Conservation (phyloP, 257 asterid genomes). For the Scutellaria baicalensis region DNA sequence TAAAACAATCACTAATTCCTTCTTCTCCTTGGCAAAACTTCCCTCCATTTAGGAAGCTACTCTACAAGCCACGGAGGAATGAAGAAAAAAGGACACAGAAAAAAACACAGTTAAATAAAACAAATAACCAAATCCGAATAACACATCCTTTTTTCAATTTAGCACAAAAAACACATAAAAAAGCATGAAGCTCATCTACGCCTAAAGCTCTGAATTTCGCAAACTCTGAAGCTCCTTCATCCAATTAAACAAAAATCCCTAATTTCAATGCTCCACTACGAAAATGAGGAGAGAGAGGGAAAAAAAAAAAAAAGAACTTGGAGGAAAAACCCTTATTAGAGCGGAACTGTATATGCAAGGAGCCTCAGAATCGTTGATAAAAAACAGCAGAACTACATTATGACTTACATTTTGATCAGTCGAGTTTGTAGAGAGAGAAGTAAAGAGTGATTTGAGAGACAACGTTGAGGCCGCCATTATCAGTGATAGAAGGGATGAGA, state of each 20-base stretch:
- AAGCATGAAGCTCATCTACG: not conserved
- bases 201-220: not conserved
- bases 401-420: conserved; percentile 37
- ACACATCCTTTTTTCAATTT: not conserved
- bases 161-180: not conserved
- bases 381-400: not conserved
- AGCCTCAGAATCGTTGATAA: not conserved
- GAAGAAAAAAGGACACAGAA: not conserved
- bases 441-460: conserved; percentile 35
- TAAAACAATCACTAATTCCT: not conserved
- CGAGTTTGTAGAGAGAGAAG: conserved; percentile 16
- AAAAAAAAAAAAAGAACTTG: too few relatives aligned
- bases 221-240: not conserved
- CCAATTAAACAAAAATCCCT: conserved; percentile 15
- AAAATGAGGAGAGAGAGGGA: too few relatives aligned
- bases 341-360: not conserved
- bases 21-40: not conserved
- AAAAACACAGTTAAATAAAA: not conserved
- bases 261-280: not conserved
- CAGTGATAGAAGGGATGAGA: not conserved
- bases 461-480: conserved; percentile 45
- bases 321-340: not conserved
- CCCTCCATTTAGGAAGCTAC: not conserved
- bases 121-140: not conserved
- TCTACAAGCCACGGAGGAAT: too few relatives aligned